Conservation (phyloP, 2,329 filamentous ascomycete species). For the Pseudogymnoascus sp. region DNA sequence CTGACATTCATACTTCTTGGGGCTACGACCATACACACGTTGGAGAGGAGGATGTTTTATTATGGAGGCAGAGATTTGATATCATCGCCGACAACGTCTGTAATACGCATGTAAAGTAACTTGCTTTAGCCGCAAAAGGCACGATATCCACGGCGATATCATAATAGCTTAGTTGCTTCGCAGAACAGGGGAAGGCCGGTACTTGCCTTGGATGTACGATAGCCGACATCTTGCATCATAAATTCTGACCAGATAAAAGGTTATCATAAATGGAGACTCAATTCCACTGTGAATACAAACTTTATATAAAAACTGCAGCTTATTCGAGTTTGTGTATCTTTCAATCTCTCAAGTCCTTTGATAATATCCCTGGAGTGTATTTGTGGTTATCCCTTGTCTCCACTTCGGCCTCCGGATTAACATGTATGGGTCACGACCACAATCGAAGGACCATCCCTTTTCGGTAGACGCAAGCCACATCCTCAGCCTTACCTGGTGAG, state of each 20-base stretch:
- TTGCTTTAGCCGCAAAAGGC: not conserved
- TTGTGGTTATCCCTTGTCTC: not conserved
- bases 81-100: not conserved
- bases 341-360: not conserved
- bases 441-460: not conserved
- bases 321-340: not conserved
- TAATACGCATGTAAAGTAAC: constrained; percentile 4
- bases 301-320: not conserved
- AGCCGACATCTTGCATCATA: not conserved
- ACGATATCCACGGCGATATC: not conserved
- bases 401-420: constrained; percentile 6
- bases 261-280: not conserved
- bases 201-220: not conserved
- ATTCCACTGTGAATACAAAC: not conserved
- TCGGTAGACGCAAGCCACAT: constrained; percentile 5
- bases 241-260: not conserved
- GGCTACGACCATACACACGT: not conserved
- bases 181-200: not conserved
- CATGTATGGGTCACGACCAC: not conserved
- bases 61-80: not conserved
- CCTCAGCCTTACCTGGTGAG: constrained; percentile 1
- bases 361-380: not conserved
- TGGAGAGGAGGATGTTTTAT: not conserved
- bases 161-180: constrained; percentile 1
- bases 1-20: not conserved